Percentiles rank a stretch among this genome's conserved stretches.
phyloP scores from a whole-genome alignment of 495 filamentous ascomycete species.

The Hypoxylon crocopeplum region DNA sequence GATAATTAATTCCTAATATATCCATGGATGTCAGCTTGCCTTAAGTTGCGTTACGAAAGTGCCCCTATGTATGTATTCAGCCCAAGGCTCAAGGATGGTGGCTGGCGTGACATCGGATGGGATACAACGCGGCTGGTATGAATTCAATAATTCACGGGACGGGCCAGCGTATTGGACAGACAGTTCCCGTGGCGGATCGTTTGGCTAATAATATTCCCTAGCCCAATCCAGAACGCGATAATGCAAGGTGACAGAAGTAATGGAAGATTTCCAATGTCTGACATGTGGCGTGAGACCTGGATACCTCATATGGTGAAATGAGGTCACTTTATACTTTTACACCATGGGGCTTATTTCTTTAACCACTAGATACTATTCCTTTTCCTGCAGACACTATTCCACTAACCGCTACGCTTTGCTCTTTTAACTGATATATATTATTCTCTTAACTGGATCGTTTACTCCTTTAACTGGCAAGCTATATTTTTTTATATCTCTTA shows the following conservation, averaged over 20 bases:
- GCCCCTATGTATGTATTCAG: too few species aligned
- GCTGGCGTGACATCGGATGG: conserved; percentile 23
- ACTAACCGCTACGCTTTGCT: too few species aligned
- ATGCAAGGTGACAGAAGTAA: conserved; percentile 13
- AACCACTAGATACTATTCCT: too few species aligned
- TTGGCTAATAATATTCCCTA: conserved; percentile 17
- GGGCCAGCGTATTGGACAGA: conserved; percentile 8
- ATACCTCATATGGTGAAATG: conserved; percentile 23
- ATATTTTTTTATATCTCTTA: too few species aligned
- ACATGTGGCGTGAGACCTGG: not conserved
- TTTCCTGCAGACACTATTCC: too few species aligned
- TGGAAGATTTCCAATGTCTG: conserved; percentile 1
- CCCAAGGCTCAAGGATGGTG: not conserved
- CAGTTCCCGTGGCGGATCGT: conserved; percentile 20
- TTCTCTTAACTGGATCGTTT: too few species aligned
- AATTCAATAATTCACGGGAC: conserved; percentile 1
- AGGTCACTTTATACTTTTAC: conserved; percentile 22
- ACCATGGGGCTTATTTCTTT: too few species aligned
- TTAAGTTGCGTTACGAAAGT: too few species aligned
- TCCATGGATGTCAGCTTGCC: too few species aligned
- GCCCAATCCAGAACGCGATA: conserved; percentile 4
- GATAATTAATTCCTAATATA: too few species aligned
- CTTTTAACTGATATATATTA: too few species aligned
- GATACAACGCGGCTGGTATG: not conserved
- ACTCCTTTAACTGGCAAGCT: too few species aligned